Base-by-base conservation (phyloP, 2,329 filamentous ascomycete genomes). In the Cytospora leucostoma region DNA sequence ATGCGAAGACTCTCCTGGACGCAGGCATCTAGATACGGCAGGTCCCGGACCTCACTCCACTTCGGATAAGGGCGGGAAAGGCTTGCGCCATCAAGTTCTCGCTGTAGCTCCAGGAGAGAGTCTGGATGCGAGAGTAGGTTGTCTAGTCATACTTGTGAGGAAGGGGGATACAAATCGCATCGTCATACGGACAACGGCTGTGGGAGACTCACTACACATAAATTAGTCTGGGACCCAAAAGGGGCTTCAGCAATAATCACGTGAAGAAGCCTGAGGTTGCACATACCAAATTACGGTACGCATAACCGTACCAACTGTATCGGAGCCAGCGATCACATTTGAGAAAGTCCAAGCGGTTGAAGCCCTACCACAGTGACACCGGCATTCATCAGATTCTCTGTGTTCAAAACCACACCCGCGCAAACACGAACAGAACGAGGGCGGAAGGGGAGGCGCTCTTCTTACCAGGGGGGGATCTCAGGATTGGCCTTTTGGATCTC, bases 301-400 rank as follows among this genome's bases (percentile, higher is more conserved):
- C 63, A 76, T 72, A 10, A 74, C 62, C 8, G 62, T 70, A 0
- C 66, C 72, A 10, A 68, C 68, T 0, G 70, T 69, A 58, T 75
- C 73, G 3, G 70, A 71, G 8, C 73, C 73, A 13, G 65, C 67
- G 38, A 64, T 71, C 56, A 68, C 63, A 21, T 68, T 63, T 7
- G 73, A 73, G 52, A 71, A 71, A 0, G 71, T 71, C 73, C 73
- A 75, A 12, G 71, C 68, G 1, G 60, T 70, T 4, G 65, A 54
- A 19, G 53, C 62, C 68, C 71, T 72, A 32, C 35, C 35, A 7
- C 8, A 13, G 35, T 8, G 35, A 13, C 12, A 37, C n/a, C n/a
- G 35, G 35, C 35, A 27, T 27, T 27, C 27, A 27, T 37, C 8
- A 13, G 35, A 13, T 37, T 37, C 12, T 37, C 12, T 37, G 35